Percentiles rank a stretch among this genome's conserved stretches.
Conservation (phyloP, 2,329 filamentous ascomycete genomes). For the Cyanodermella asteris region DNA sequence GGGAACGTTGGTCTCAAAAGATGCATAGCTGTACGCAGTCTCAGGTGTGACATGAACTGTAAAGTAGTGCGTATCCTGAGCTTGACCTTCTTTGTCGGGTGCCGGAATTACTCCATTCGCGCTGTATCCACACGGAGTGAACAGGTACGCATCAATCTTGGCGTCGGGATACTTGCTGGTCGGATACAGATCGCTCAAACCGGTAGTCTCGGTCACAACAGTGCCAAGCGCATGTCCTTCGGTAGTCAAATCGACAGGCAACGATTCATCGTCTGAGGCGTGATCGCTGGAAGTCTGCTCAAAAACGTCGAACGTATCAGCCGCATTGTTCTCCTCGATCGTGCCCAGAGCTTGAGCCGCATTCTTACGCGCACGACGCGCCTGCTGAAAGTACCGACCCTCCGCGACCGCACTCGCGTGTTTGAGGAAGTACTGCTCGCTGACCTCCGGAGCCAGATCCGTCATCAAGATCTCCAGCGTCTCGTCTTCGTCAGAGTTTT, state of each 20-base stretch:
- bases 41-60: slow-evolving; percentile 97
- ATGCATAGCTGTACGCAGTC: slow-evolving; percentile 90
- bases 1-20: slow-evolving; percentile 95
- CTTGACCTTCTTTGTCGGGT: slow-evolving; percentile 29
- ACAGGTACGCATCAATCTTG: slow-evolving; percentile 85
- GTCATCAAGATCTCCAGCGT: slow-evolving; percentile 46
- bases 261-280: slow-evolving; percentile 29
- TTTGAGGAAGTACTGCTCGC: slow-evolving; percentile 48
- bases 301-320: slow-evolving; percentile 44
- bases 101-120: slow-evolving; percentile 89
- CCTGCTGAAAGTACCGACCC: slow-evolving; percentile 49
- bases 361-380: slow-evolving; percentile 38
- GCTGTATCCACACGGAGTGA: slow-evolving; percentile 90
- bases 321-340: slow-evolving; percentile 23
- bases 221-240: slow-evolving; percentile 88
- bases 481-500: slow-evolving; percentile 20
- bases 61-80: slow-evolving; percentile 63
- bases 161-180: slow-evolving; percentile 73
- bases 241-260: slow-evolving; percentile 56
- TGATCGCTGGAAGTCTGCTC: slow-evolving; percentile 47
- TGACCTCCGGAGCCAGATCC: slow-evolving; percentile 42
- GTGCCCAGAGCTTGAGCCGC: slow-evolving; percentile 37
- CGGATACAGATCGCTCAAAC: slow-evolving; percentile 74
- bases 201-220: slow-evolving; percentile 75
- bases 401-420: slow-evolving; percentile 80